Evolutionary conservation across 2,329 filamentous ascomycete genomes (phyloP), one percentile per base, ranked within the genome.

Genomic region (Scorias spongiosa): DNA sequence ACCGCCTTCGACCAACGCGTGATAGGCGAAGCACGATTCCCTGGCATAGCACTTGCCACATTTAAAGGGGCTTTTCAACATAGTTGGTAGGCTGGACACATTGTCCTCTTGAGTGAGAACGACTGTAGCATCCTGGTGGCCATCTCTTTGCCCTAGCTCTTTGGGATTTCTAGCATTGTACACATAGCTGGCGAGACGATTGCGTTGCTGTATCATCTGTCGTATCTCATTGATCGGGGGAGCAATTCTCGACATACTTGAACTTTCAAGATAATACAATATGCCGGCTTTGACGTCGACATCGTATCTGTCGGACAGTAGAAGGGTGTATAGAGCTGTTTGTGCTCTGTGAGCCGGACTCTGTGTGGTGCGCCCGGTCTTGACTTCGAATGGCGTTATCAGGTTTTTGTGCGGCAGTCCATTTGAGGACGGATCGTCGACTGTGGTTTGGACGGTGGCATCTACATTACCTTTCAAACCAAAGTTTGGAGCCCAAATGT

Each of bases 401-500:
- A 96, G 67, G 12, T 53, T 54, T 46, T 54, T 57, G 32, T 36
- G 15, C 5, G 75, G 84, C 48, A 76, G 76, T 40, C 69, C 64
- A 28, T 75, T 70, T n/a, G 73, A 67, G 5, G 15, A 36, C 20
- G 78, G 75, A 45, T 93, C 82, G 44, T 76, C 69, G 69, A 95
- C 83, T 0, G 75, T 77, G 12, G 91, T 82, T 65, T 98, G 85
- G 1, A 98, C 84, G 0, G 91, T 96, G 26, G 91, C 91, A 64
- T 98, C 91, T 47, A 98, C 91, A 54, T 96, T 98, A 28, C 91
- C 91, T 62, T 98, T 98, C 12, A 98, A 70, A 0, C 91, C 91
- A 59, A 93, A 98, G 77, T 87, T 89, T 0, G 91, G 91, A 6
- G 89, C 96, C 91, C 91, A 98, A 26, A 98, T 80, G 58, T 96